Percentiles rank a stretch among this genome's conserved stretches.
These are phyloP conservation scores for Pinus tabuliformis DNA, from an alignment of 75 land plant species.

Conservation along the genomic window DNA sequence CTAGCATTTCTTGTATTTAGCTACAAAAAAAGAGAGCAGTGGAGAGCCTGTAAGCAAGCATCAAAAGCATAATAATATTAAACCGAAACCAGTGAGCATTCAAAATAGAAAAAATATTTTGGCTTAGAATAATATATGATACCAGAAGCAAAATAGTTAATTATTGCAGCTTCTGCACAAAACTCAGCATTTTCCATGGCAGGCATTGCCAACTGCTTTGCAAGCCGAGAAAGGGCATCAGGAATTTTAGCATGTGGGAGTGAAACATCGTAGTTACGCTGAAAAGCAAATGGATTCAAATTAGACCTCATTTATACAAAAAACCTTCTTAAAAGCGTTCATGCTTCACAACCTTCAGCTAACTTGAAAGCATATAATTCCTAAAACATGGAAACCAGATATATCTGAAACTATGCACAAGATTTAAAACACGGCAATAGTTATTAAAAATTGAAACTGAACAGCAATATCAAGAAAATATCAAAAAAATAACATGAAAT, in stretches of 20 bases:
- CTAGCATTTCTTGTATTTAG: not conserved
- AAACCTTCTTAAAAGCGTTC: not conserved
- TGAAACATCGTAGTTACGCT: constrained; percentile 88
- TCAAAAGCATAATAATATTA: not conserved
- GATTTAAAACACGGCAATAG: not conserved
- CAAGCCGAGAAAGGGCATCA: constrained; percentile 56
- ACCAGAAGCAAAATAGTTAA: constrained; percentile 90
- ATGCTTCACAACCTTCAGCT: not conserved
- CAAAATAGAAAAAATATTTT: not conserved
- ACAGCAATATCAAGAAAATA: too few species aligned
- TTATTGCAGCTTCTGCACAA: constrained; percentile 96
- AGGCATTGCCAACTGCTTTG: constrained; percentile 77
- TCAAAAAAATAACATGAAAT: too few species aligned
- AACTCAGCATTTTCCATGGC: constrained; percentile 79
- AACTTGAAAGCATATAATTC: not conserved
- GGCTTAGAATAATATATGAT: constrained; percentile 9
- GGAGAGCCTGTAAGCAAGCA: too few species aligned
- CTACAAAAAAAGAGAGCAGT: too few species aligned
- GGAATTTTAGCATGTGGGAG: constrained; percentile 70
- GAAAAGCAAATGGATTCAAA: constrained; percentile 15
- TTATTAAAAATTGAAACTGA: not conserved
- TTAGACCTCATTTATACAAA: not conserved
- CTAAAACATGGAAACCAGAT: not conserved
- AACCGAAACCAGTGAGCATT: not conserved
- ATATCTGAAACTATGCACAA: not conserved